These are phyloP conservation scores for Penicillium nucicola DNA, from an alignment of 495 filamentous ascomycete genomes.

Conservation along the genomic window DNA sequence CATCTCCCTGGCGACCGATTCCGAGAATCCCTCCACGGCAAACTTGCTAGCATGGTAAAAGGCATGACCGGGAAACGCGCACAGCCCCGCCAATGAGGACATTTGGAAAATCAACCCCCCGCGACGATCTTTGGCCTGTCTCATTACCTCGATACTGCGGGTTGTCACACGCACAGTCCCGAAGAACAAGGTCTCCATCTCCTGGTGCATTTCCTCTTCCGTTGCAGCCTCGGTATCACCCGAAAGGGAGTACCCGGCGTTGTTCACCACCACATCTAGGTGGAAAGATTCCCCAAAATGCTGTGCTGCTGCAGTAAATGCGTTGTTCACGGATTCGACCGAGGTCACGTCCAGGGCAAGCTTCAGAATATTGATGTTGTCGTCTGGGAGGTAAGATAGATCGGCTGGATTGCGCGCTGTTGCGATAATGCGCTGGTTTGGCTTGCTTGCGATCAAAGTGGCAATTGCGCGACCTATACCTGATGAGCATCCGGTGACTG, in stretches of 20 bases:
- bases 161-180: constrained; percentile 44
- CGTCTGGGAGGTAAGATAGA: constrained; percentile 32
- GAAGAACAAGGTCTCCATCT: constrained; percentile 56
- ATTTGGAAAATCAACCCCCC: constrained; percentile 55
- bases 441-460: constrained; percentile 19
- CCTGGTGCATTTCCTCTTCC: constrained; percentile 31
- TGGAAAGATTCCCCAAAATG: constrained; percentile 15
- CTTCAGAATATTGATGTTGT: constrained; percentile 30
- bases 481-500: constrained; percentile 21
- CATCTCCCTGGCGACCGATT: constrained; percentile 49
- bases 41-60: constrained; percentile 58
- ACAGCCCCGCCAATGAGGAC: constrained; percentile 49
- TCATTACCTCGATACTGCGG: constrained; percentile 43
- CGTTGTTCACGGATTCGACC: constrained; percentile 16
- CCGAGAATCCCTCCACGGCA: constrained; percentile 55
- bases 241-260: constrained; percentile 31
- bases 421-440: constrained; percentile 43
- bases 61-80: constrained; percentile 41
- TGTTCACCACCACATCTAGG: constrained; percentile 32
- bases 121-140: constrained; percentile 25
- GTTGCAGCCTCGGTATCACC: constrained; percentile 46
- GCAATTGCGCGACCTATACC: constrained; percentile 38
- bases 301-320: constrained; percentile 26
- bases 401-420: constrained; percentile 34
- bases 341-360: constrained; percentile 16